Conservation (phyloP, 495 filamentous ascomycete genomes). For the Oleoguttula mirabilis region DNA sequence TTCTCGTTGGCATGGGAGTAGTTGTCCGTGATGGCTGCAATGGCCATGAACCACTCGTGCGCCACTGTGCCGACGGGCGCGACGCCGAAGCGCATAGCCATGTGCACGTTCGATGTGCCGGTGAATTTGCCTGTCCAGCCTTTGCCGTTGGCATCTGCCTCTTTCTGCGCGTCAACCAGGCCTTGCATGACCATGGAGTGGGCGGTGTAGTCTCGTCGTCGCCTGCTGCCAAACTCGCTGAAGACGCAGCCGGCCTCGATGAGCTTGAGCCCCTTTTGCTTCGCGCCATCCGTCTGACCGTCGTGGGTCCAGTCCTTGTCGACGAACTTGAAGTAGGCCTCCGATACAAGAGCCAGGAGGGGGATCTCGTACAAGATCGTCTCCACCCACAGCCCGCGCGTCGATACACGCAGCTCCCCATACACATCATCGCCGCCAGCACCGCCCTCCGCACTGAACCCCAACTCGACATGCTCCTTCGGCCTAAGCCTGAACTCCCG, state of each 20-base stretch:
- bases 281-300: slow-evolving; percentile 73
- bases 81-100: slow-evolving; percentile 81
- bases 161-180: slow-evolving; percentile 57
- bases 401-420: slow-evolving; percentile 60
- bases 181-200: slow-evolving; percentile 86
- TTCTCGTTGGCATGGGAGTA: slow-evolving; percentile 74
- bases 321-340: slow-evolving; percentile 94
- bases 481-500: slow-evolving; percentile 69
- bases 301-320: slow-evolving; percentile 79
- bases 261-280: slow-evolving; percentile 60
- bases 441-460: slow-evolving; percentile 54
- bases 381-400: slow-evolving; percentile 79
- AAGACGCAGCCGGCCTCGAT: slow-evolving; percentile 73
- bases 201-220: slow-evolving; percentile 85
- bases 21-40: slow-evolving; percentile 79
- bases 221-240: slow-evolving; percentile 85
- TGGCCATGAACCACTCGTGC: slow-evolving; percentile 99
- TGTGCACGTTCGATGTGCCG: slow-evolving; percentile 93
- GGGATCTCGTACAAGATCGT: slow-evolving; percentile 98
- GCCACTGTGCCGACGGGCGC: slow-evolving; percentile 85
- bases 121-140: slow-evolving; percentile 59
- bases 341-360: slow-evolving; percentile 76
- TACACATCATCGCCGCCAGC: slow-evolving; percentile 54
- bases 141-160: slow-evolving; percentile 39
- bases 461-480: slow-evolving; percentile 59